phyloP scores from a whole-genome alignment of 2,329 filamentous ascomycete species.

The Aureobasidium sp. region DNA sequence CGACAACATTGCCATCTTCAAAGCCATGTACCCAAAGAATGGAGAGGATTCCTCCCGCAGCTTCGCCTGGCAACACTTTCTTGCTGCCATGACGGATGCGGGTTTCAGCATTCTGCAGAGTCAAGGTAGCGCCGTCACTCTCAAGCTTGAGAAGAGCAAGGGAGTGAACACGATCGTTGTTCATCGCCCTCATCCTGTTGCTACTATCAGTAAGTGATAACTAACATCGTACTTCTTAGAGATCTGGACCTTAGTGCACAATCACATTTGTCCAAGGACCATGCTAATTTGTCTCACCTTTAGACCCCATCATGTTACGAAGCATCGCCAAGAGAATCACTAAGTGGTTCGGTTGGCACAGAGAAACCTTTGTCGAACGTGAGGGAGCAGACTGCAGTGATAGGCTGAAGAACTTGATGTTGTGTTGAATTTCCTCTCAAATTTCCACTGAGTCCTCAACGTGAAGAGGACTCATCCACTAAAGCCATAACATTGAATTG shows the following conservation, averaged over 20 bases:
- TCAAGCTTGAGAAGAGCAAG: constrained; percentile 2
- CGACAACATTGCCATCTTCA: background rate
- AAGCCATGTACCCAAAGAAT: background rate
- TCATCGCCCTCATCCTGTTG: constrained; percentile 26
- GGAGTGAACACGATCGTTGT: constrained; percentile 18
- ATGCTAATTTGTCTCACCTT: no score
- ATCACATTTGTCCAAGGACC: no score
- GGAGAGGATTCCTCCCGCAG: background rate
- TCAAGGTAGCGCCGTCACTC: constrained; percentile 19
- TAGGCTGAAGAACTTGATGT: no score
- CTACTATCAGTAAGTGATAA: background rate
- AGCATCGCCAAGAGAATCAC: constrained; percentile 25
- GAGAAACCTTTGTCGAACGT: constrained; percentile 19
- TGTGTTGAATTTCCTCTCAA: no score
- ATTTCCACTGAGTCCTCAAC: no score
- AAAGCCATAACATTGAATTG: background rate
- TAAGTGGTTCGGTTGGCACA: constrained; percentile 27
- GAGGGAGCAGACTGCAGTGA: no score
- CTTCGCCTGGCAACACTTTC: constrained; percentile 18
- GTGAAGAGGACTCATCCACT: background rate
- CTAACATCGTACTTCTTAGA: no score
- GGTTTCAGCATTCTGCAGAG: constrained; percentile 18
- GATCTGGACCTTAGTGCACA: no score
- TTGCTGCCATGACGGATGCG: constrained; percentile 18
- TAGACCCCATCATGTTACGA: constrained; percentile 24